phyloP scores from a whole-genome alignment of 2,329 filamentous ascomycete genomes.

The Davidsoniella neocaledoniae region DNA sequence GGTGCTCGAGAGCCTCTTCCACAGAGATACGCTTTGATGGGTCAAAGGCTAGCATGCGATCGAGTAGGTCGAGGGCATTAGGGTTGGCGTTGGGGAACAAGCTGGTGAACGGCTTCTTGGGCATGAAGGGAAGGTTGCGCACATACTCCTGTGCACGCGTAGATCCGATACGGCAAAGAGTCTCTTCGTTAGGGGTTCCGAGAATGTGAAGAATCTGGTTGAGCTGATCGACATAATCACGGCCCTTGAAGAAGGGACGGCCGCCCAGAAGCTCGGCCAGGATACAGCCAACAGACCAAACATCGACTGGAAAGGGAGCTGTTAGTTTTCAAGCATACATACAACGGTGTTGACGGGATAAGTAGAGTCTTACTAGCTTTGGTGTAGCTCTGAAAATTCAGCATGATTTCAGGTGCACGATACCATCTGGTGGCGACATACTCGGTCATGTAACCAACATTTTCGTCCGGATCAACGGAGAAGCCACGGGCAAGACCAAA shows the following conservation, averaged over 20 bases:
- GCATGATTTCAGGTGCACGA: constrained; percentile 90
- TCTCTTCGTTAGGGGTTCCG: constrained; percentile 91
- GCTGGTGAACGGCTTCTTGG: constrained; percentile 73
- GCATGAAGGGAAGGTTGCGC: constrained; percentile 86
- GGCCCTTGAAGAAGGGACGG: constrained; percentile 96
- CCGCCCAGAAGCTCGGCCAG: constrained; percentile 89
- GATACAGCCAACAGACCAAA: constrained; percentile 98
- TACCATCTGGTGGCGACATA: constrained; percentile 98
- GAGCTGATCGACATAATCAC: constrained; percentile 97
- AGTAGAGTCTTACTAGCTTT: constrained; percentile 78
- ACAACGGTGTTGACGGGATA: too few relatives aligned
- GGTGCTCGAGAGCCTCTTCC: constrained; percentile 88
- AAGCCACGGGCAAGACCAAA: constrained; percentile 94
- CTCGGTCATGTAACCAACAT: constrained; percentile 98
- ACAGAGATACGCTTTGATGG: constrained; percentile 85
- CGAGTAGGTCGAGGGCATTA: constrained; percentile 83
- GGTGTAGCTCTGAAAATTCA: constrained; percentile 99
- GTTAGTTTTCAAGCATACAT: background rate
- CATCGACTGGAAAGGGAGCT: constrained; percentile 51
- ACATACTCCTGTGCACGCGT: constrained; percentile 96
- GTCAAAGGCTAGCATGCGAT: constrained; percentile 96
- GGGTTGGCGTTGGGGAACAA: constrained; percentile 93
- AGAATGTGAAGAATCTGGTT: constrained; percentile 99
- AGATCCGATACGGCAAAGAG: constrained; percentile 80
- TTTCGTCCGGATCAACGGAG: constrained; percentile 92